phyloP scores from a whole-genome alignment of 805 yeast species.

The Myxozyma geophila region DNA sequence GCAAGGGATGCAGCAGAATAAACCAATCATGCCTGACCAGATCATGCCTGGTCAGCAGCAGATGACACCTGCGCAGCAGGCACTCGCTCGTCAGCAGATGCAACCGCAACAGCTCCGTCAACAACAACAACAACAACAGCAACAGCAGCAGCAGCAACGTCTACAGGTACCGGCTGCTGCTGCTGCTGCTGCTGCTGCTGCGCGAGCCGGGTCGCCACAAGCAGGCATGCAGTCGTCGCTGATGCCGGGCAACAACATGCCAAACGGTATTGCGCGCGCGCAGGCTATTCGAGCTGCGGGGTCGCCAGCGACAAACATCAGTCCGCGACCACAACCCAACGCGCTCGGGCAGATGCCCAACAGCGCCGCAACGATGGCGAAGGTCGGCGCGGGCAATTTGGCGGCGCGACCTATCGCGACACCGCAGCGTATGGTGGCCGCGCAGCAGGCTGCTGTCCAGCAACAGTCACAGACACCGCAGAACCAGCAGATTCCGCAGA shows the following conservation, averaged over 20 bases:
- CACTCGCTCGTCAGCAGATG: conserved; percentile 31
- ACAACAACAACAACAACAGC: conserved; percentile 21
- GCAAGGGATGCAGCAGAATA: conserved; percentile 16
- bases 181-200: conserved; percentile 21
- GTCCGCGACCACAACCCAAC: conserved; percentile 22
- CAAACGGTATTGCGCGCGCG: conserved; percentile 17
- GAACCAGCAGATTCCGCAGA: conserved; percentile 1
- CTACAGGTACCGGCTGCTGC: conserved; percentile 27
- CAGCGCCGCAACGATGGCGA: conserved; percentile 10
- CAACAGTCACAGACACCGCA: conserved; percentile 6
- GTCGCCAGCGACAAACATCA: conserved; percentile 12
- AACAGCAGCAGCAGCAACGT: conserved; percentile 33
- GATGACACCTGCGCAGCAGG: conserved; percentile 30
- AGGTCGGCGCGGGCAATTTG: conserved; percentile 18
- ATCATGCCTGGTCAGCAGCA: conserved; percentile 13
- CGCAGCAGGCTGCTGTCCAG: conserved; percentile 17
- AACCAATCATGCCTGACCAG: conserved; percentile 4
- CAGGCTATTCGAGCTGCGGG: conserved; percentile 24
- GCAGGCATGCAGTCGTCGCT: conserved; percentile 15
- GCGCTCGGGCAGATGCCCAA: conserved; percentile 14
- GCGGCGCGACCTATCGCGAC: conserved; percentile 12
- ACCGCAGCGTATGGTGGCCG: conserved; percentile 34
- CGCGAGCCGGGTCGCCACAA: conserved; percentile 31
- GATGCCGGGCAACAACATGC: conserved; percentile 14
- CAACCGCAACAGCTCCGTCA: conserved; percentile 27